Evolutionary conservation across 257 asterid genomes (phyloP), one percentile per base, ranked within the genome.

Genomic region (Gentiana macrophylla): DNA sequence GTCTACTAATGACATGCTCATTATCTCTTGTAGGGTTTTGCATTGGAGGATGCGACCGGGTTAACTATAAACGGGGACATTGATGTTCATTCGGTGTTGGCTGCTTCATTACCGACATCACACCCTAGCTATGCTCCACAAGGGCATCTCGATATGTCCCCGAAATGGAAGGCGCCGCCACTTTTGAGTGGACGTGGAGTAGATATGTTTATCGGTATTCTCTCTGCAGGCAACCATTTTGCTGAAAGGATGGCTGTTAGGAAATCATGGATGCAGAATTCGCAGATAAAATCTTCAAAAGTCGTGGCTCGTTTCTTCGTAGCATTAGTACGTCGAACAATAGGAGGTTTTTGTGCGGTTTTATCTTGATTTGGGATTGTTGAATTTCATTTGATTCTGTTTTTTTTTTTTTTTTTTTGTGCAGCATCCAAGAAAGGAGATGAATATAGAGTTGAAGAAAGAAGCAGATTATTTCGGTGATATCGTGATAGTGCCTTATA

Each of bases 1-100:
- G 10, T n/a, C 59, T 58, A 36, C 66, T 45, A 44, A 57, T 60
- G 57, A 56, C 59, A 33, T 50, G 43, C 58, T 32, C 6, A 11
- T 34, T 34, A 32, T 11, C 61, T n/a, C 51, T 49, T 58, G 10
- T 59, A 91, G 98, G 98, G 96, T 56, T 91, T 87, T 72, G 76
- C 90, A 3, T 94, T 87, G 6, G 96, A 91, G 72, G 98, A 91
- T 76, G 96, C 98, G 55, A 91, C 98, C 12, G 98, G 98, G 38
- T 77, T 91, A 52, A 76, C 80, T 35, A 55, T 91, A 72, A 84
- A 76, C 49, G 96, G 95, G 38, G 96, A 91, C 63, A 70, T 91
- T 11, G 88, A 87, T 62, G 74, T 87, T 51, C 89, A 77, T 63
- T 83, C 84, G 12, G 62, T 91, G 63, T 76, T 91, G 69, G 93